A percentile compares a stretch with the other conserved stretches of the same genome.
Evolutionary conservation across 192 early-diverging fungal species (phyloP).

Genomic region (Geranomyces variabilis): DNA sequence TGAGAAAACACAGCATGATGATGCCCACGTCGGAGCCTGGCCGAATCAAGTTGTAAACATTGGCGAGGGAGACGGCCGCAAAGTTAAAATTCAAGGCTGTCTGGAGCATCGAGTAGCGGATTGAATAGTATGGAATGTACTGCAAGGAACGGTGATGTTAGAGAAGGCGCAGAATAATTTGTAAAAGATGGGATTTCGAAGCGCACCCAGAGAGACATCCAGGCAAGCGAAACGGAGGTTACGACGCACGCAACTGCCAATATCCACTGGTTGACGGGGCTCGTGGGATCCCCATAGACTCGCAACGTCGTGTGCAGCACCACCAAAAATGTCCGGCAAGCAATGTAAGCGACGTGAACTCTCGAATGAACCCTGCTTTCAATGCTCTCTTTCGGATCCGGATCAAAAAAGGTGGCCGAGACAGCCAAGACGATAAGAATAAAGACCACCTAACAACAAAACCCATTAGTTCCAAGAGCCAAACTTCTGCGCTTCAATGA

Average conservation of each 20-base stretch:
- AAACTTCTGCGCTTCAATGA: too few species aligned
- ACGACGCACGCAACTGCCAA: constrained; percentile 23
- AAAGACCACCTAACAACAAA: constrained; percentile 42
- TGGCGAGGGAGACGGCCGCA: constrained; percentile 43
- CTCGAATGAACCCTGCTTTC: constrained; percentile 43
- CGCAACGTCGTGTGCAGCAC: constrained; percentile 31
- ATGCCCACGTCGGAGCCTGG: constrained; percentile 51
- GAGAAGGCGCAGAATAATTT: neutral
- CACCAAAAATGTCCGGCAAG: constrained; percentile 39
- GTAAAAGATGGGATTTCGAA: neutral
- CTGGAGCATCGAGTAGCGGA: constrained; percentile 38
- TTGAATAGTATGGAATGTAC: constrained; percentile 55
- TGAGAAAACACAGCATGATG: constrained; percentile 31
- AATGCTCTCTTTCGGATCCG: constrained; percentile 44
- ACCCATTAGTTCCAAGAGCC: too few species aligned
- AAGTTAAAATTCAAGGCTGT: constrained; percentile 46
- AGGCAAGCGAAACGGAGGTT: constrained; percentile 14
- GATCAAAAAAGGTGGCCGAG: constrained; percentile 49
- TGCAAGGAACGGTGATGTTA: too few species aligned
- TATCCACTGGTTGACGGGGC: constrained; percentile 8
- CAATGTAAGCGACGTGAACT: constrained; percentile 43
- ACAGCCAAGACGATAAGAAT: constrained; percentile 46
- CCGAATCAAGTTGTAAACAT: constrained; percentile 37
- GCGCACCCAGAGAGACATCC: constrained; percentile 35
- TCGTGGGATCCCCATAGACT: constrained; percentile 21